Evolutionary conservation across 768 basidiomycete genomes (phyloP).

Genomic region (Leccinum uliginosum): DNA sequence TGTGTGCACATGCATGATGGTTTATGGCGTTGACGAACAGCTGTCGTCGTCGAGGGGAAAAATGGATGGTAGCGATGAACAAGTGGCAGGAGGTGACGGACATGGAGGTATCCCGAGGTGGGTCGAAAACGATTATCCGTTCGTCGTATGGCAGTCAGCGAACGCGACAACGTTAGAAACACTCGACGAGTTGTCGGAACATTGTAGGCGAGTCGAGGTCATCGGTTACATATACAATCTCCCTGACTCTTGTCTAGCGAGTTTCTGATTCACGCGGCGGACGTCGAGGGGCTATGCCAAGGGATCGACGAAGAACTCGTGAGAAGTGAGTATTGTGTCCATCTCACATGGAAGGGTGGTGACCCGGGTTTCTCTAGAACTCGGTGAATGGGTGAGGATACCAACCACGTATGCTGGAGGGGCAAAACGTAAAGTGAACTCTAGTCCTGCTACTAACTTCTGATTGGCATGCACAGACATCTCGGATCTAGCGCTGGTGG

Average conservation of each 20-base stretch:
- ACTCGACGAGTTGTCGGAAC: conserved; percentile 66
- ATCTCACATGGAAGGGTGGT: conserved; percentile 9
- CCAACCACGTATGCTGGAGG: conserved; percentile 98
- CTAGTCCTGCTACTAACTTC: background rate
- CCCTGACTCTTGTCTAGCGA: conserved; percentile 52
- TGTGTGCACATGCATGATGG: background rate
- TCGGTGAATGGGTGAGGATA: conserved; percentile 88
- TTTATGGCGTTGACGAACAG: conserved; percentile 36
- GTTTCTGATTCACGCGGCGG: conserved; percentile 95
- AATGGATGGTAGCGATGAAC: conserved; percentile 97
- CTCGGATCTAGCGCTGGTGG: conserved; percentile 75
- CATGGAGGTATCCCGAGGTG: conserved; percentile 85
- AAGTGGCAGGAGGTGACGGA: conserved; percentile 97
- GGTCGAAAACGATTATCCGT: conserved; percentile 4
- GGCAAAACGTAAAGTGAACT: conserved; percentile 61
- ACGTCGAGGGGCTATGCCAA: conserved; percentile 95
- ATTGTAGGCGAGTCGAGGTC: conserved; percentile 63
- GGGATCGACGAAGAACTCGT: conserved; percentile 94
- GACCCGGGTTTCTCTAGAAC: conserved; percentile 41
- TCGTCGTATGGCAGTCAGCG: background rate
- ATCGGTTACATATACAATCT: background rate
- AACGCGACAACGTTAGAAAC: conserved; percentile 50
- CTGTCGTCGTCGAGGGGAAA: conserved; percentile 70
- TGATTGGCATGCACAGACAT: conserved; percentile 52
- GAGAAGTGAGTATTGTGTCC: conserved; percentile 44